Percentiles rank a stretch among this genome's conserved stretches.
phyloP scores from a whole-genome alignment of 2,329 filamentous ascomycete genomes.

The Cladophialophora carrionii region DNA sequence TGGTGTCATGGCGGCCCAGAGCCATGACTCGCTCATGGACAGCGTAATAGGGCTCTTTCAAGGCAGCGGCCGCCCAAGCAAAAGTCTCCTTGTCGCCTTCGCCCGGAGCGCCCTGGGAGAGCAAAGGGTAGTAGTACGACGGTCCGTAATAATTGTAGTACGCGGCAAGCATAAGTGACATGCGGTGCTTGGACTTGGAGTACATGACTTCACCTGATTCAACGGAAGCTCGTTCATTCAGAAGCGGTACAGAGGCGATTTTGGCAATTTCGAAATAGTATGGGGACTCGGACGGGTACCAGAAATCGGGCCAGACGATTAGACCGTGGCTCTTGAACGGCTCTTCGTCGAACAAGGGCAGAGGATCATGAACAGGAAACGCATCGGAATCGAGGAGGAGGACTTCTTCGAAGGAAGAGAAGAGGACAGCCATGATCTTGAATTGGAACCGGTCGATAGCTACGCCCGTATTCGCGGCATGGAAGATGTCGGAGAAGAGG shows the following conservation, averaged over 20 bases:
- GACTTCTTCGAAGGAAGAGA: slow-evolving; percentile 62
- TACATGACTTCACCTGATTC: slow-evolving; percentile 54
- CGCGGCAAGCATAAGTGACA: slow-evolving; percentile 51
- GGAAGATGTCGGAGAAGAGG: slow-evolving; percentile 40
- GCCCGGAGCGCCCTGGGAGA: slow-evolving; percentile 53
- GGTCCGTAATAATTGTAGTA: slow-evolving; percentile 58
- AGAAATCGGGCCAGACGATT: slow-evolving; percentile 62
- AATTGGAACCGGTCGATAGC: slow-evolving; percentile 52
- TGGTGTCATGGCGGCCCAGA: slow-evolving; percentile 36
- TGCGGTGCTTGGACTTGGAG: slow-evolving; percentile 49
- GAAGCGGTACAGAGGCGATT: slow-evolving; percentile 42
- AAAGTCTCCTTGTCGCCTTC: slow-evolving; percentile 59
- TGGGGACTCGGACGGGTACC: slow-evolving; percentile 50
- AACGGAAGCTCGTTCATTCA: slow-evolving; percentile 44
- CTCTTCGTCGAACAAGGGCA: slow-evolving; percentile 54
- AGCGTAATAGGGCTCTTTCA: slow-evolving; percentile 48
- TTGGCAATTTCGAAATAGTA: slow-evolving; percentile 49
- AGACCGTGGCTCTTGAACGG: slow-evolving; percentile 58
- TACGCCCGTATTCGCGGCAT: slow-evolving; percentile 28
- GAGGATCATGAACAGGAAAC: slow-evolving; percentile 55
- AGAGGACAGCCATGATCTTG: slow-evolving; percentile 61
- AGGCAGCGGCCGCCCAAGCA: slow-evolving; percentile 49
- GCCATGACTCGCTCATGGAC: slow-evolving; percentile 44
- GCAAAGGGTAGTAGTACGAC: slow-evolving; percentile 50
- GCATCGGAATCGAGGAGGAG: slow-evolving; percentile 63